Evolutionary conservation across 2,329 filamentous ascomycete species (phyloP).

Genomic region (Beauveria sp.): DNA sequence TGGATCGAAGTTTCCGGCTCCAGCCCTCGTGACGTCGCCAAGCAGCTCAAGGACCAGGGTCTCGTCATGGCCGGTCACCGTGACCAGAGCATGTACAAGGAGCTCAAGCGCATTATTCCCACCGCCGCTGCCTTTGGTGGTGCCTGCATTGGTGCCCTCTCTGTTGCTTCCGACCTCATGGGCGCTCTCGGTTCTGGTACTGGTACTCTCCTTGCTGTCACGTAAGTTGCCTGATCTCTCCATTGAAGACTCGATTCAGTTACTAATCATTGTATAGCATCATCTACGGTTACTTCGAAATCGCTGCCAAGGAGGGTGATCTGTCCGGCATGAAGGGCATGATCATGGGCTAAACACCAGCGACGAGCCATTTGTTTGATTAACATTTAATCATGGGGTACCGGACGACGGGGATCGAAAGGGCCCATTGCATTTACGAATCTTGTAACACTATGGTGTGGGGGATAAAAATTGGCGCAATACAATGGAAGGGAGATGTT

Average conservation of each 20-base stretch:
- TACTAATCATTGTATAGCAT: constrained; percentile 56
- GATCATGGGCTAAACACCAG: constrained; percentile 56
- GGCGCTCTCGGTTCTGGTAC: constrained; percentile 94
- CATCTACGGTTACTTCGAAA: constrained; percentile 99
- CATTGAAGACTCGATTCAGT: not conserved
- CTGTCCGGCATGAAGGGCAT: constrained; percentile 73
- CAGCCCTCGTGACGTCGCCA: constrained; percentile 94
- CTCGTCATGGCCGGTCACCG: constrained; percentile 99
- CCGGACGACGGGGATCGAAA: constrained; percentile 3
- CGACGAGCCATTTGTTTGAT: constrained; percentile 6
- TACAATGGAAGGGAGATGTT: constrained; percentile 9
- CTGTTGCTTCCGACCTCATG: constrained; percentile 89
- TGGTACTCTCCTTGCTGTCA: constrained; percentile 95
- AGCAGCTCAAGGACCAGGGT: constrained; percentile 99
- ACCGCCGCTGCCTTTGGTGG: constrained; percentile 97
- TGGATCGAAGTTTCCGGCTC: constrained; percentile 99
- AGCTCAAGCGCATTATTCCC: constrained; percentile 98
- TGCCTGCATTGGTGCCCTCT: constrained; percentile 96
- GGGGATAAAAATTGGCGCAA: constrained; percentile 11
- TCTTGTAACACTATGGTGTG: constrained; percentile 13
- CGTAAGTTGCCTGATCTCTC: constrained; percentile 54
- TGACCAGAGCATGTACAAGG: constrained; percentile 99
- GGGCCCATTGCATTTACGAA: constrained; percentile 9
- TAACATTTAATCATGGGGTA: constrained; percentile 6
- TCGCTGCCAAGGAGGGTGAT: constrained; percentile 97